These are phyloP conservation scores for Zarea fungicola DNA, from an alignment of 2,329 filamentous ascomycete species.

Conservation along the genomic window DNA sequence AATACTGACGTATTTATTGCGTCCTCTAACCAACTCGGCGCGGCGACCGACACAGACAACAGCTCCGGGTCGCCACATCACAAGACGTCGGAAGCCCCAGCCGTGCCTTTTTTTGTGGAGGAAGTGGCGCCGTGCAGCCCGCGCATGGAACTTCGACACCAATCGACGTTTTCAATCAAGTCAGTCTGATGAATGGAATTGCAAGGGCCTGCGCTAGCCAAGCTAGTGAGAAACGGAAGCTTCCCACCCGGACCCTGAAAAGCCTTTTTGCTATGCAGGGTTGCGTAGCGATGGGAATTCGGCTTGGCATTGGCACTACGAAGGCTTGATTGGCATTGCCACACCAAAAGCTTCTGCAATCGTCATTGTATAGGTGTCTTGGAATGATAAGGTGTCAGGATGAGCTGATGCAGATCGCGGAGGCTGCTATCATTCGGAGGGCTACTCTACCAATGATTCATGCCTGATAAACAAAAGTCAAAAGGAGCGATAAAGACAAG, in stretches of 20 bases:
- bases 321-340: conserved; percentile 10
- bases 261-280: neutral
- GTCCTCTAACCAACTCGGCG: neutral
- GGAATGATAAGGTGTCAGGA: neutral
- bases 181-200: neutral
- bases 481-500: neutral
- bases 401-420: neutral
- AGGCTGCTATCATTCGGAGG: neutral
- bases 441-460: neutral
- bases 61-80: neutral
- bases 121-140: neutral
- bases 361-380: neutral
- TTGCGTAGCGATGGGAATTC: neutral
- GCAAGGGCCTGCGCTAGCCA: neutral
- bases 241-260: conserved; percentile 8
- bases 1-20: conserved; percentile 6
- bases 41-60: neutral
- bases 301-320: neutral
- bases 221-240: neutral
- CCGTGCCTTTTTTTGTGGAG: neutral
- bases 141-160: neutral
- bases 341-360: neutral
- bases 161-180: neutral
- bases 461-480: neutral
- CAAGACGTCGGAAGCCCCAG: conserved; percentile 6